Evolutionary conservation across 495 filamentous ascomycete genomes (phyloP).

Genomic region (Staphylotrichum tortipilum): DNA sequence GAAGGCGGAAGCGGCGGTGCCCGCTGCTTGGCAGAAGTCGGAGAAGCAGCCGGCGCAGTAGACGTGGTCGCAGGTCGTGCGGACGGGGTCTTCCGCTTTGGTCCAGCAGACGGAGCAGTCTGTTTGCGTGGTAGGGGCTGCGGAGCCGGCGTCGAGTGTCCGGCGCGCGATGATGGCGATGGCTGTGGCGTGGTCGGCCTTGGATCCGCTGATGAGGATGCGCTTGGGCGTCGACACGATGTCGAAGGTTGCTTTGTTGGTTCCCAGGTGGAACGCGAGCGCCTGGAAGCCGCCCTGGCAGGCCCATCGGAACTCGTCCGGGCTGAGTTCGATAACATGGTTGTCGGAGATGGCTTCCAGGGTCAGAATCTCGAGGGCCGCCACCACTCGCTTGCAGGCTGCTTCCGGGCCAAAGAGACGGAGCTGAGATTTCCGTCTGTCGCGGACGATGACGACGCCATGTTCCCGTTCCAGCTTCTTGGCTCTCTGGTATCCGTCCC

Average conservation of each 20-base stretch:
- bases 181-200: constrained; percentile 14
- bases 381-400: constrained; percentile 5
- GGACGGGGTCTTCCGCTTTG: constrained; percentile 29
- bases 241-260: constrained; percentile 21
- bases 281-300: constrained; percentile 33
- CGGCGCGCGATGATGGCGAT: constrained; percentile 2
- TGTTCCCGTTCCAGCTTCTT: constrained; percentile 11
- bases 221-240: constrained; percentile 22
- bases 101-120: constrained; percentile 37
- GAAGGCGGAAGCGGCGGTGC: constrained; percentile 6
- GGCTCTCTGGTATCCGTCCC: constrained; percentile 9
- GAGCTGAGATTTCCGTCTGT: constrained; percentile 22
- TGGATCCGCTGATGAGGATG: constrained; percentile 25
- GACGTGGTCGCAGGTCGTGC: constrained; percentile 32
- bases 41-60: constrained; percentile 43
- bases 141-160: neutral
- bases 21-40: constrained; percentile 23
- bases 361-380: constrained; percentile 7
- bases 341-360: constrained; percentile 20
- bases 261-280: constrained; percentile 27
- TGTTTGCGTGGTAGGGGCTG: neutral
- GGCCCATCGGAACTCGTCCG: constrained; percentile 25
- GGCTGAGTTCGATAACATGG: constrained; percentile 19
- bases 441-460: constrained; percentile 26
- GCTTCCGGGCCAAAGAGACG: constrained; percentile 20